These are phyloP conservation scores for Obba rivulosa DNA, from an alignment of 768 basidiomycete genomes.

Conservation along the genomic window DNA sequence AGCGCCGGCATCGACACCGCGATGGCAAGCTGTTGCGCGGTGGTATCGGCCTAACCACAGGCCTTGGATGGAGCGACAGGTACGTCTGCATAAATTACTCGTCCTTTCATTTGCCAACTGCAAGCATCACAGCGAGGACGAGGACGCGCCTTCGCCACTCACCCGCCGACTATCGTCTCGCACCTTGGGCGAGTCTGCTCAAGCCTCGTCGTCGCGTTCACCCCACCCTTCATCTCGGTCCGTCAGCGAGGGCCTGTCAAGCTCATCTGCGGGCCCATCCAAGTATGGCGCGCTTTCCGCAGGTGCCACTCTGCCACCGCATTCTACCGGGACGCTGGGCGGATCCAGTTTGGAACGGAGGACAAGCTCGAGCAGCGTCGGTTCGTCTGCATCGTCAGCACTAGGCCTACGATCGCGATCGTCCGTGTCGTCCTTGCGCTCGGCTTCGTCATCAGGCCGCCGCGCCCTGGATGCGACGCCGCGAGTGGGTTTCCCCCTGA, in stretches of 20 bases:
- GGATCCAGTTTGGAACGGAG: conserved; percentile 1
- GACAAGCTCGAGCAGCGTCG: conserved; percentile 12
- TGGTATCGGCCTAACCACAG: conserved; percentile 36
- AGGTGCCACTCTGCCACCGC: too few relatives aligned
- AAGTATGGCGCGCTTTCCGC: too few relatives aligned
- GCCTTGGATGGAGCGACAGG: conserved; percentile 38
- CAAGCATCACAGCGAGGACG: conserved; percentile 29
- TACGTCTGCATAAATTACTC: conserved; percentile 3
- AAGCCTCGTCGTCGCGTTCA: conserved; percentile 10
- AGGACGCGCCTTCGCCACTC: conserved; percentile 34
- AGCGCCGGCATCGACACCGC: conserved; percentile 30
- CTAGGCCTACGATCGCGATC: conserved; percentile 10
- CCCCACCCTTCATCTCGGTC: conserved; percentile 23
- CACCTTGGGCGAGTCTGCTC: conserved; percentile 16
- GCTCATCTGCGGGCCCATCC: too few relatives aligned
- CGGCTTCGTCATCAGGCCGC: conserved; percentile 8
- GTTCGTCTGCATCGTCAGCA: conserved; percentile 3
- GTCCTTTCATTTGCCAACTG: background rate
- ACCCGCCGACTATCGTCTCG: conserved; percentile 29
- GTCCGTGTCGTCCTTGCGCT: conserved; percentile 14
- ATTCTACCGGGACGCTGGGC: background rate
- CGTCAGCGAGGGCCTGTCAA: conserved; percentile 11
- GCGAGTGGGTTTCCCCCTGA: conserved; percentile 2
- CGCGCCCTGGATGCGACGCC: conserved; percentile 5
- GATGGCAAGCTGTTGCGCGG: conserved; percentile 32